Evolutionary conservation across 2,329 filamentous ascomycete genomes (phyloP), one percentile per base, ranked within the genome.

Genomic region (Aaosphaeria arxii): DNA sequence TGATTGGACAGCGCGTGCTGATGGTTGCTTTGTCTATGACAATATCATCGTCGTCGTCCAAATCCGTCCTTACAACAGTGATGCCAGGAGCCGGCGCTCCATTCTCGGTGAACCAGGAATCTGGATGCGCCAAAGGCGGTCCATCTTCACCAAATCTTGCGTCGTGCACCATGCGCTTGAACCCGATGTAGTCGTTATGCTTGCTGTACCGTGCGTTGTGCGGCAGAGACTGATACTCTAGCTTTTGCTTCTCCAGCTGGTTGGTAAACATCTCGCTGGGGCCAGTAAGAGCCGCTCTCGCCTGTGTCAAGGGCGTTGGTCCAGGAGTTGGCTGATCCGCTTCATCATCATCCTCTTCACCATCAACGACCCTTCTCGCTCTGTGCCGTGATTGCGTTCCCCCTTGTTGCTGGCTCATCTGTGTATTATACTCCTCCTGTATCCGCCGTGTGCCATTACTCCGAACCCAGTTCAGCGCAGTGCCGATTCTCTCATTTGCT

Each of bases 1-100:
- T 87, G 17, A 91, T 66, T 0, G 87, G 86, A 59, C 88, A 91
- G 57, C 82, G 85, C 31, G 86, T 80, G 64, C 82, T 86, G 45
- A 84, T 76, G 4, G 78, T 80, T 52, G 84, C 83, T 43, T 81
- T 76, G 30, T 81, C 78, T 30, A 91, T 79, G 1, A 85, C 79
- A 28, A 91, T 75, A 39, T 91, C 88, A 17, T 88, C 85, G 46
- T 87, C 85, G 11, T 78, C 77, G 5, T 81, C 82, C 1, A 78
- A 76, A n/a, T 57, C 57, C 3, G 69, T 75, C 45, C 67, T 56
- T 11, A 50, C 58, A 35, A 60, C 57, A 3, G 73, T 74, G 29
- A 72, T 61, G 7, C 74, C 74, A 13, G 72, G 71, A 3, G 69
- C 63, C 11, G 74, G 72, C 7, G 63, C 61, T 33, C 75, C 74